Conservation (phyloP, 805 yeast genomes). For the Candida manassasensis region DNA sequence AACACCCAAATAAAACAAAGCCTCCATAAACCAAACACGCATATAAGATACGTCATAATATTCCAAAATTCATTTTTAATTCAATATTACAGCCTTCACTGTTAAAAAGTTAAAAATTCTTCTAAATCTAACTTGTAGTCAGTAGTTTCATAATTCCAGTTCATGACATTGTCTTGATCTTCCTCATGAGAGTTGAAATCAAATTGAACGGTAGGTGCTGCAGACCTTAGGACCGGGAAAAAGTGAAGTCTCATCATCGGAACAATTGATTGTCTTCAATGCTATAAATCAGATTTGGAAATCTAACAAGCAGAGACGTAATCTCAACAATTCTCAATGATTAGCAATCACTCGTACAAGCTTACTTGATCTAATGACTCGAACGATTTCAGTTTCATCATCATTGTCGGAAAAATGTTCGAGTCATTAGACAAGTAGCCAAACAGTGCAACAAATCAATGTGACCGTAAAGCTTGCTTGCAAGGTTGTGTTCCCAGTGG, state of each 20-base stretch:
- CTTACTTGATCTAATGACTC: no score
- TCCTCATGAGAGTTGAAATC: constrained; percentile 4
- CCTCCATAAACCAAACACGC: constrained; percentile 3
- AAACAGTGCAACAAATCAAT: constrained; percentile 1
- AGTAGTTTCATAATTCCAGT: neutral
- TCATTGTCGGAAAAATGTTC: neutral
- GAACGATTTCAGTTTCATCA: no score
- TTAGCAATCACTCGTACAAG: no score
- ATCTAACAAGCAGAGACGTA: constrained; percentile 5
- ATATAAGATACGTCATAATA: no score
- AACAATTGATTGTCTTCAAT: constrained; percentile 2
- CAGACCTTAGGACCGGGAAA: constrained; percentile 3
- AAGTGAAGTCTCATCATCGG: constrained; percentile 1
- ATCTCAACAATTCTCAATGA: no score
- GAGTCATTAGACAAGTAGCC: neutral
- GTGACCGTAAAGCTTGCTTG: neutral
- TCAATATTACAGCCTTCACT: no score
- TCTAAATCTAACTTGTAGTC: neutral
- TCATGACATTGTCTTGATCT: neutral
- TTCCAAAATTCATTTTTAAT: no score
- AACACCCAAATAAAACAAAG: neutral
- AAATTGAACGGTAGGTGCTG: constrained; percentile 5
- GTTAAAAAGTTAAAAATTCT: constrained; percentile 1
- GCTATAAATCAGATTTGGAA: constrained; percentile 2
- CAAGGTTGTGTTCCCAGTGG: neutral